phyloP scores from a whole-genome alignment of 306 rosid genomes.

The Acacia acuminata region DNA sequence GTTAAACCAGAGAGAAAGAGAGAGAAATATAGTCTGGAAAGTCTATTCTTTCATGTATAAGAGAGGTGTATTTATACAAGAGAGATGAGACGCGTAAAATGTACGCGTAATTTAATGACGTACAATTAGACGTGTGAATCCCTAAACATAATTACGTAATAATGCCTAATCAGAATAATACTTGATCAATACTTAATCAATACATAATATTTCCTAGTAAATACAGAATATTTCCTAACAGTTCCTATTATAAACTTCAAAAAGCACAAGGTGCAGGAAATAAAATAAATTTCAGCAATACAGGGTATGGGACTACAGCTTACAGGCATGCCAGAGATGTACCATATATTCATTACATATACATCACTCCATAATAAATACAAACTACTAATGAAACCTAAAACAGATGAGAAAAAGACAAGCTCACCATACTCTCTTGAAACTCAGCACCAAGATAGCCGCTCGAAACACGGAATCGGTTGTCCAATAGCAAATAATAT shows the following conservation, averaged over 20 bases:
- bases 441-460: conserved; percentile 97
- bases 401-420: not conserved
- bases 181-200: too few relatives aligned
- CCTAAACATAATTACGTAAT: too few relatives aligned
- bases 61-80: too few relatives aligned
- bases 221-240: too few relatives aligned
- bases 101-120: too few relatives aligned
- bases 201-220: too few relatives aligned
- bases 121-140: too few relatives aligned
- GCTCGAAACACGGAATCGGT: conserved; percentile 72
- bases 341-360: conserved; percentile 1
- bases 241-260: conserved; percentile 16
- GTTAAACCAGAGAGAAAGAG: too few relatives aligned
- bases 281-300: conserved; percentile 18
- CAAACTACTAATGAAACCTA: not conserved
- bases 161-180: too few relatives aligned
- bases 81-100: too few relatives aligned
- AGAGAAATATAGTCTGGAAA: too few relatives aligned
- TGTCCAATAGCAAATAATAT: conserved; percentile 80
- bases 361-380: conserved; percentile 24
- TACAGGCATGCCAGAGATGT: conserved; percentile 4
- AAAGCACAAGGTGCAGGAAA: conserved; percentile 27
- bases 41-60: too few relatives aligned
- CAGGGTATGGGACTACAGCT: conserved; percentile 1
- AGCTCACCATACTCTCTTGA: conserved; percentile 81